Evolutionary conservation across 2,329 filamentous ascomycete genomes (phyloP).

Genomic region (Penicillium aurantiogriseum): DNA sequence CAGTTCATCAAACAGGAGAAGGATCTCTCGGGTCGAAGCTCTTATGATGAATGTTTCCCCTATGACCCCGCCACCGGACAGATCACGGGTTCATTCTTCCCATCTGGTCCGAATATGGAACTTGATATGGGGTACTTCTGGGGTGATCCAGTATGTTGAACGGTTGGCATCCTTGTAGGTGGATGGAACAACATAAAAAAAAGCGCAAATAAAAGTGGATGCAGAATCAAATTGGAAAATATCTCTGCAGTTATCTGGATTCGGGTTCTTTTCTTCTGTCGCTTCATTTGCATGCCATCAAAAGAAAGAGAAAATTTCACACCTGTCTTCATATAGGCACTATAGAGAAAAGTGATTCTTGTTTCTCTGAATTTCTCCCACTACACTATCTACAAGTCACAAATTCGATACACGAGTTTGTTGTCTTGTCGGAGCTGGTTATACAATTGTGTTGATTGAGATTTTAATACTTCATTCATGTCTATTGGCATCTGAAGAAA

Average conservation of each 20-base stretch:
- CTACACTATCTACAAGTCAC: background rate
- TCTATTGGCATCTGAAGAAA: background rate
- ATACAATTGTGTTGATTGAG: background rate
- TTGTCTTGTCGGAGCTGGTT: background rate
- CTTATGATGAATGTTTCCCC: constrained; percentile 33
- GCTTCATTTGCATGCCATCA: constrained; percentile 10
- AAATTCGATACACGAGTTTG: no score
- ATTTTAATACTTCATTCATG: background rate
- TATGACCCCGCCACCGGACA: constrained; percentile 38
- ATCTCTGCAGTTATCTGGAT: constrained; percentile 3
- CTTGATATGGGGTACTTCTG: constrained; percentile 35
- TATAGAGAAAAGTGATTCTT: constrained; percentile 12
- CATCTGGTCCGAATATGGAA: constrained; percentile 29
- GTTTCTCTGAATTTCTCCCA: background rate
- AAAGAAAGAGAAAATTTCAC: constrained; percentile 1
- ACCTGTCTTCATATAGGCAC: constrained; percentile 1
- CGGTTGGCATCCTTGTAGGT: background rate
- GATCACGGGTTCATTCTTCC: constrained; percentile 41
- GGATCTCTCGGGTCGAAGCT: constrained; percentile 19
- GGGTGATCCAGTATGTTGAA: constrained; percentile 31
- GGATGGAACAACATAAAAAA: background rate
- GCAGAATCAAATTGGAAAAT: constrained; percentile 5
- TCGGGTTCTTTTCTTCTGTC: constrained; percentile 4
- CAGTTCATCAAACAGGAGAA: constrained; percentile 31
- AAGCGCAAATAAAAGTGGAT: background rate